A percentile compares a stretch with the other conserved stretches of the same genome.
These are phyloP conservation scores for Lomentospora prolificans DNA, from an alignment of 2,329 filamentous ascomycete species.

Conservation along the genomic window DNA sequence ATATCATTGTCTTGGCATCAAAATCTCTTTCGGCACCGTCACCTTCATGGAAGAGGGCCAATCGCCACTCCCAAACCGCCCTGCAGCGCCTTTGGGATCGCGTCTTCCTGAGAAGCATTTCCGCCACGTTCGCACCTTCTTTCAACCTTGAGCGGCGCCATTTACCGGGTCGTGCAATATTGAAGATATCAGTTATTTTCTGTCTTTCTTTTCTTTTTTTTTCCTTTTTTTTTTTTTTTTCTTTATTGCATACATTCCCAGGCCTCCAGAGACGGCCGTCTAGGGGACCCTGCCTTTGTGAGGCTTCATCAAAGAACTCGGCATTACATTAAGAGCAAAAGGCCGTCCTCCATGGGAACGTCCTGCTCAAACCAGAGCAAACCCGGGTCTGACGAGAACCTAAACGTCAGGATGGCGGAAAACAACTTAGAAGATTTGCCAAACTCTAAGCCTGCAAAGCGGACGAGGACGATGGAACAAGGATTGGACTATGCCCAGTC, in stretches of 20 bases:
- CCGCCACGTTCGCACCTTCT: neutral
- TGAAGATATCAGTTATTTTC: neutral
- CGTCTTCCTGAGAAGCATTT: neutral
- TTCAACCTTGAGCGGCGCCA: neutral
- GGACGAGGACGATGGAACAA: neutral
- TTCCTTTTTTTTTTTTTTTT: neutral
- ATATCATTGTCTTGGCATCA: no score
- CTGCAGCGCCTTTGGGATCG: neutral
- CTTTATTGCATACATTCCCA: no score
- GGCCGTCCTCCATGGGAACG: neutral
- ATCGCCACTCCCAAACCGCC: neutral
- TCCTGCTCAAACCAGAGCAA: conserved; percentile 1
- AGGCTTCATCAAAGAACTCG: neutral
- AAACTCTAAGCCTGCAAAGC: neutral
- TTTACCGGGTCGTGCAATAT: neutral
- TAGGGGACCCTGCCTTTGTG: no score
- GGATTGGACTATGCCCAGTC: neutral
- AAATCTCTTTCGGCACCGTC: neutral
- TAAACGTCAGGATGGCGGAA: neutral
- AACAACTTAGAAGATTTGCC: neutral
- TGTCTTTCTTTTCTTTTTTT: neutral
- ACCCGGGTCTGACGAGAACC: neutral
- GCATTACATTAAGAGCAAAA: neutral
- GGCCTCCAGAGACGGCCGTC: no score
- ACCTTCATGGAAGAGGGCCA: neutral